phyloP scores from a whole-genome alignment of 768 basidiomycete genomes.

The Hygrophorus pudorinus region DNA sequence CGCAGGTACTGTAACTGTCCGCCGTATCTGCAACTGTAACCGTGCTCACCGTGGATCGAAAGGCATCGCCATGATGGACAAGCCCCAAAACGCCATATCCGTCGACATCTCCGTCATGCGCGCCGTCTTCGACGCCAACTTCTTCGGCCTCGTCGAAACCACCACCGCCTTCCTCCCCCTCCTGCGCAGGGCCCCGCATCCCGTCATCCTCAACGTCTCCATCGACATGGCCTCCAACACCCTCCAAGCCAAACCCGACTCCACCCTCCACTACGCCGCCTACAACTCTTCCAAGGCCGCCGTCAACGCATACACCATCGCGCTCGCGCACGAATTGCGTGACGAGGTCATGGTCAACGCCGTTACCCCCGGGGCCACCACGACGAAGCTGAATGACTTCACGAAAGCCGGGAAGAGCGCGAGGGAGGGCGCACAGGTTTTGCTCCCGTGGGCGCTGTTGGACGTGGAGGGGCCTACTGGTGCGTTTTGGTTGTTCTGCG shows the following conservation, averaged over 20 bases:
- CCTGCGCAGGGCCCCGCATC: constrained; percentile 22
- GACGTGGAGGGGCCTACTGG: constrained; percentile 30
- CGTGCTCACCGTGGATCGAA: neutral
- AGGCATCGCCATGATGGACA: constrained; percentile 22
- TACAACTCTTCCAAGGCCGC: constrained; percentile 70
- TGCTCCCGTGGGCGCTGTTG: constrained; percentile 31
- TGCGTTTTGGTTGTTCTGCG: constrained; percentile 6
- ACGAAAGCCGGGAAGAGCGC: constrained; percentile 27
- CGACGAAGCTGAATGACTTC: constrained; percentile 32
- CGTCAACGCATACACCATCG: constrained; percentile 47
- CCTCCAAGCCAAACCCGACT: constrained; percentile 21
- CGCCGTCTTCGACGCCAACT: constrained; percentile 30
- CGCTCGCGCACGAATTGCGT: constrained; percentile 53
- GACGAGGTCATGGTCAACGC: constrained; percentile 47
- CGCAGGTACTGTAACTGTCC: constrained; percentile 20
- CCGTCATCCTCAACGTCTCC: constrained; percentile 31
- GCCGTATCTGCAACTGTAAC: neutral
- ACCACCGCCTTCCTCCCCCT: constrained; percentile 33
- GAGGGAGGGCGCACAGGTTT: constrained; percentile 22
- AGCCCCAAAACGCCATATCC: constrained; percentile 24
- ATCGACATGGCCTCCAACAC: constrained; percentile 37
- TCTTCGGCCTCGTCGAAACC: constrained; percentile 34
- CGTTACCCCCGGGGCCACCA: constrained; percentile 50
- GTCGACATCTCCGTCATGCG: constrained; percentile 25
- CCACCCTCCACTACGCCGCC: constrained; percentile 25